Base-by-base conservation (phyloP, 805 yeast species). In the Suhomyces kilbournensis region DNA sequence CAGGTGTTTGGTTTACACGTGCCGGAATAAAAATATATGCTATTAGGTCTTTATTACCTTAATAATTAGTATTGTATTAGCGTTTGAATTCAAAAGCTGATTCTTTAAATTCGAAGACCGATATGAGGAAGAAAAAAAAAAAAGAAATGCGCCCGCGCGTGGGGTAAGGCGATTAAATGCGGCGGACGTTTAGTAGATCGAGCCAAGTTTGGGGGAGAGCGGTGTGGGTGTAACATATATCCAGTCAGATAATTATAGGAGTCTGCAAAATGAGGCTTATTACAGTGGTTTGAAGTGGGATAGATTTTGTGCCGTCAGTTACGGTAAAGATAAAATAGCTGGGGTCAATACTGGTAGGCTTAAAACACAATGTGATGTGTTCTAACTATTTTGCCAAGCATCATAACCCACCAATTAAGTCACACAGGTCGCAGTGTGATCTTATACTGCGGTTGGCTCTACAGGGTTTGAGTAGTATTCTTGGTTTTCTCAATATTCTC, bases 121-220 rank as follows among this genome's bases (percentile, higher is more conserved):
- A 38, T 38, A 17, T 19, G 14, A 38, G 42, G 22, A 38, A 17
- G 15, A 12, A 19, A 23, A 42, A 42, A 42, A 42, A 42, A 42
- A 42, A 42, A 42, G 45, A 42, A 42, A 42, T 42, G 30, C 12
- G 30, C 45, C 28, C 19, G 45, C 22, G 45, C 45, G 45, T 42
- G 45, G 45, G 45, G 45, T 17, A 38, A 38, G 42, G 14, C 9
- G 42, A 17, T 38, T 38, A 34, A 28, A 20, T 8, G 12, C 40
- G 10, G 40, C 40, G 40, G 40, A 9, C 22, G 23, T 17, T 15
- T 35, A n/a, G 20, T 38, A 17, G 23, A 19, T 38, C 42, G 22
- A 38, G 42, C 7, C 3, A 19, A 38, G 42, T 9, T 38, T 38
- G 42, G 42, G 42, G 23, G 23, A 38, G 20, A 19, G 14, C 22